Evolutionary conservation across 768 basidiomycete species (phyloP), one percentile per base, ranked within the genome.

Genomic region (Tulasnella sp.): DNA sequence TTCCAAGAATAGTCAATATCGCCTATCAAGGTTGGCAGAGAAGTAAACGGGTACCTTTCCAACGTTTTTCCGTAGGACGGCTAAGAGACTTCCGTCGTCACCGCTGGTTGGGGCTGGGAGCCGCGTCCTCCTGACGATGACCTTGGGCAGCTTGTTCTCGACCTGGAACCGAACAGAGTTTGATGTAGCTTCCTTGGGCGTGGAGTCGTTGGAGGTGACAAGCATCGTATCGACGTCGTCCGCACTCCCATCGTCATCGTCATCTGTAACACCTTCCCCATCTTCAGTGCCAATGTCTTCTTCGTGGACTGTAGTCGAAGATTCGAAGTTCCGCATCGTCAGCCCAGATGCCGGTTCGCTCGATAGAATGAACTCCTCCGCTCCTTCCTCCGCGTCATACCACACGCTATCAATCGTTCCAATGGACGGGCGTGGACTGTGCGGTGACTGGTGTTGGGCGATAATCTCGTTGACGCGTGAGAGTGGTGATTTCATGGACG

Each of bases 41-140:
- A 50, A 34, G 31, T 50, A 2, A 25, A 49, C 66, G 58, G 69
- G 19, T 53, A 87, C 89, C 75, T 90, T 91, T 53, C 89, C 89
- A 49, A 92, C 83, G 65, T 88, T 92, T 72, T 89, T 91, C 73
- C 89, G 89, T 48, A 92, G 71, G 30, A 92, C 81, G 1, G 84
- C 73, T 65, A 91, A 88, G 34, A 92, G 71, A 66, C 87, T 89
- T 9, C 87, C 86, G 71, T 92, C 87, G 54, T 91, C 88, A 2
- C 78, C 80, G 22, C 63, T 66, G 11, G 59, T 56, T 9, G 66
- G 63, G 2, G 54, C 58, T 17, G 66, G 66, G 9, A 66, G 57
- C 9, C 30, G 24, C n/a, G 65, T 65, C 30, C 65, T 49, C 5
- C 65, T 41, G 4, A 53, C 46, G 41, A 64, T 46, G 2, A 62